Conservation (phyloP, 306 rosid species). For the apple (Malus domestica) region ASM211411v1 NC_041801.1:12880001-12880500, state of each 20-base stretch:
- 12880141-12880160: not conserved
- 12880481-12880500: not conserved
- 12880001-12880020: not conserved
- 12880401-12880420: no score
- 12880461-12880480: not conserved
- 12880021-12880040: not conserved
- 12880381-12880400: not conserved
- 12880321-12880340: not conserved
- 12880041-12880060: not conserved
- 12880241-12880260: not conserved
- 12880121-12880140: not conserved
- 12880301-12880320: not conserved
- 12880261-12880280: not conserved
- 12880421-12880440: not conserved
- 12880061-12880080: not conserved
- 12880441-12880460: not conserved
- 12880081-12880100: not conserved
- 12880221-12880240: not conserved
- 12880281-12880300: not conserved
- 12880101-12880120: not conserved
- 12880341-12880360: not conserved
- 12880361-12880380: not conserved
- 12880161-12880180: not conserved
- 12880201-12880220: not conserved
- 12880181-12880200: not conserved